Evolutionary conservation across 2,329 filamentous ascomycete species (phyloP).

Genomic region (Monilinia laxa): DNA sequence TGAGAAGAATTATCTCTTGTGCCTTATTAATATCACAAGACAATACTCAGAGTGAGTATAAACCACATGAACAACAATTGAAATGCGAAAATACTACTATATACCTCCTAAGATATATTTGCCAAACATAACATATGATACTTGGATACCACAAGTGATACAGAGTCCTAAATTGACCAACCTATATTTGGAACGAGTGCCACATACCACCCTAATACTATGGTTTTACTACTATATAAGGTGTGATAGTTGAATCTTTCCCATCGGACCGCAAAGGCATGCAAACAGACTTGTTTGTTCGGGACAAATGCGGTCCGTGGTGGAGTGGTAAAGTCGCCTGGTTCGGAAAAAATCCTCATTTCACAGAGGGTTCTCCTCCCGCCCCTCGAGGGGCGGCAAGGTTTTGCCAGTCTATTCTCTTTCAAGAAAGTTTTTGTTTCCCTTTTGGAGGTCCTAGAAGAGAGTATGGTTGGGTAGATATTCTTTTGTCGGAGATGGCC

Average conservation of each 20-base stretch:
- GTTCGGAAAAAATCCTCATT: not conserved
- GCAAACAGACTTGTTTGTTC: not conserved
- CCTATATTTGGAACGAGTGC: not conserved
- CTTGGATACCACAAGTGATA: not conserved
- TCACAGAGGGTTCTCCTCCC: not conserved
- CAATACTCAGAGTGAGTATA: no score
- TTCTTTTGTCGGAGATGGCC: not conserved
- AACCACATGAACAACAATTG: no score
- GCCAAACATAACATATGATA: no score
- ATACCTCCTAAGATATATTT: no score
- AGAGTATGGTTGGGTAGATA: not conserved
- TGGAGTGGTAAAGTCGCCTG: not conserved
- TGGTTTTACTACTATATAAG: not conserved
- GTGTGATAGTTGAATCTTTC: not conserved
- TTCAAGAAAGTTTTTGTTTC: not conserved
- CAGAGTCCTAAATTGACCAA: not conserved
- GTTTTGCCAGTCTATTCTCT: not conserved
- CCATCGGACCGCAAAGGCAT: not conserved
- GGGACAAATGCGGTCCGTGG: conserved; percentile 4
- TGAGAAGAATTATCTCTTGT: no score
- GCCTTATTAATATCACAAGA: no score
- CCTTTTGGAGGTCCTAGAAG: not conserved
- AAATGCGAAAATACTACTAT: no score
- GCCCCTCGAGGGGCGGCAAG: conserved; percentile 2
- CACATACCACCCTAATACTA: not conserved